These are phyloP conservation scores for Xylariaceae sp. DNA, from an alignment of 2,329 filamentous ascomycete species.

Conservation along the genomic window DNA sequence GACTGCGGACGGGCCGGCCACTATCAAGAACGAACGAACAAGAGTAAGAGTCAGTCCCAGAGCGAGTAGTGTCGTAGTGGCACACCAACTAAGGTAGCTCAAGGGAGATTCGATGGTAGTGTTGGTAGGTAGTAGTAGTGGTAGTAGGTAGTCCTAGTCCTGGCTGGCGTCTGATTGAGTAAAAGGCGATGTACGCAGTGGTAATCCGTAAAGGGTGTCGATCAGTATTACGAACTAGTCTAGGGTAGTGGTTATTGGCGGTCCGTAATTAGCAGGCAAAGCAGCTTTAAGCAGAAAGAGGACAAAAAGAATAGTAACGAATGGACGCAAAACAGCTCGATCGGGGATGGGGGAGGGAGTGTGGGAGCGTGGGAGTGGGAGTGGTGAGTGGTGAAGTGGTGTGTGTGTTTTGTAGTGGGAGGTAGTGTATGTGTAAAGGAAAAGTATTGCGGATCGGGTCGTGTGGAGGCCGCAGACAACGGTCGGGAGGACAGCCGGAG, in stretches of 20 bases:
- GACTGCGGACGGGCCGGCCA: background rate
- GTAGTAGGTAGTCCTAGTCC: background rate
- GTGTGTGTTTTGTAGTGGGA: background rate
- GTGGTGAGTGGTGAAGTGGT: too few relatives aligned
- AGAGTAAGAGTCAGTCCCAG: background rate
- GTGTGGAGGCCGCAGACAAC: constrained; percentile 23
- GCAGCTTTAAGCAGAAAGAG: background rate
- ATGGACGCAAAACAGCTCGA: constrained; percentile 27
- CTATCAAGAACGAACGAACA: too few relatives aligned
- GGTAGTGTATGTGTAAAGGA: background rate
- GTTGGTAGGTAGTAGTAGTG: too few relatives aligned
- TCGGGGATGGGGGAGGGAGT: constrained; percentile 11
- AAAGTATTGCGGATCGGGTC: constrained; percentile 10
- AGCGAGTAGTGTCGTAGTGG: background rate
- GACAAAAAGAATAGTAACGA: constrained; percentile 24
- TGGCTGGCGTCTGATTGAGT: constrained; percentile 9
- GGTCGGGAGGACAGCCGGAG: constrained; percentile 23
- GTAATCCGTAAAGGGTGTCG: constrained; percentile 8
- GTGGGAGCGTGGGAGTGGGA: too few relatives aligned
- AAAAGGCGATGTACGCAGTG: background rate
- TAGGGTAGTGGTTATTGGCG: constrained; percentile 9
- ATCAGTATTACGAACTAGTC: constrained; percentile 20
- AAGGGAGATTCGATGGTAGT: constrained; percentile 4
- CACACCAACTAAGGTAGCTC: constrained; percentile 12
- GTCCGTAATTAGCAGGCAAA: constrained; percentile 20